Percentiles rank a stretch among this genome's conserved stretches.
These are phyloP conservation scores for Venturia effusa DNA, from an alignment of 2,329 filamentous ascomycete species.

Conservation along the genomic window DNA sequence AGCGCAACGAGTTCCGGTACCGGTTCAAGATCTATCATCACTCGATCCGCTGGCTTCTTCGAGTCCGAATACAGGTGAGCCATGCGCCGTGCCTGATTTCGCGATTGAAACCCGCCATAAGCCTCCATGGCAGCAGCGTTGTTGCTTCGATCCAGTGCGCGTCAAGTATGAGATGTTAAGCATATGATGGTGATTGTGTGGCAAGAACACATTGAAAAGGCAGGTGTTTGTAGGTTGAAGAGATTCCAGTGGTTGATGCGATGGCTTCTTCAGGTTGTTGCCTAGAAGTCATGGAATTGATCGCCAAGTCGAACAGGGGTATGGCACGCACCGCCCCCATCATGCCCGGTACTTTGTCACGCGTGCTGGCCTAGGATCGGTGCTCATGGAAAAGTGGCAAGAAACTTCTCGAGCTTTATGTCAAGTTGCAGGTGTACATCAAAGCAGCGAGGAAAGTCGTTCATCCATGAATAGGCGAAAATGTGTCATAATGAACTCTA, in stretches of 20 bases:
- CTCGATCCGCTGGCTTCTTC: conserved; percentile 64
- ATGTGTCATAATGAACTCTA: not conserved
- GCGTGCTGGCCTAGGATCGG: too few species aligned
- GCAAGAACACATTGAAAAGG: not conserved
- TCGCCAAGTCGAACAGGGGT: too few species aligned
- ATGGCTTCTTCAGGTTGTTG: too few species aligned
- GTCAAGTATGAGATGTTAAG: not conserved
- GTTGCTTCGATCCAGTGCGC: not conserved
- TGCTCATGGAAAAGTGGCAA: too few species aligned
- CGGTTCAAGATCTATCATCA: conserved; percentile 48
- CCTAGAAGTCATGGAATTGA: too few species aligned
- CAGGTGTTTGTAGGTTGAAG: not conserved
- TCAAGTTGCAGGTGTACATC: too few species aligned
- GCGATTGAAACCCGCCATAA: not conserved
- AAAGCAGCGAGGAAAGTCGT: too few species aligned
- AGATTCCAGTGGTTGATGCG: not conserved
- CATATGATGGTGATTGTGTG: not conserved
- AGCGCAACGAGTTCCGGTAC: conserved; percentile 57
- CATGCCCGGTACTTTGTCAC: too few species aligned
- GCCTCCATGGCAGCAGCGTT: not conserved
- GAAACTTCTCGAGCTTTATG: not conserved
- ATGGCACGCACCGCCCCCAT: too few species aligned
- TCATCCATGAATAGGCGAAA: not conserved
- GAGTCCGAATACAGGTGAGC: conserved; percentile 72
- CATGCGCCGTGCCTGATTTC: conserved; percentile 34